Evolutionary conservation across 495 filamentous ascomycete species (phyloP).

Genomic region (Penicillium tannophilum): DNA sequence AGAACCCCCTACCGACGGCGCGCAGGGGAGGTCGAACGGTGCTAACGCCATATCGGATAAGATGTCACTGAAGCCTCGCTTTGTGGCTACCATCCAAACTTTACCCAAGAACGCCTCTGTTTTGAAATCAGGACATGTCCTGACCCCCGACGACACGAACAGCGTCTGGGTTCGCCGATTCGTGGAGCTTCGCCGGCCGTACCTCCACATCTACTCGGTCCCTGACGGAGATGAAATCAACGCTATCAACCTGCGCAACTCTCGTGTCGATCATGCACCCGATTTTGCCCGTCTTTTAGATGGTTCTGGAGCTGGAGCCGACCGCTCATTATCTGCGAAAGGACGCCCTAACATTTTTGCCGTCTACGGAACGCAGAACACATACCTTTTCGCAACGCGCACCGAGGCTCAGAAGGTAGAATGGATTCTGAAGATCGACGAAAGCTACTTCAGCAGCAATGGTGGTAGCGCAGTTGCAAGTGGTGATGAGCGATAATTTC

Average conservation of each 20-base stretch:
- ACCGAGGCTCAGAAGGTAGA: constrained; percentile 88
- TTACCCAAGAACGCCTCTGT: constrained; percentile 73
- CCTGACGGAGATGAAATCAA: constrained; percentile 87
- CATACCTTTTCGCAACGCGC: constrained; percentile 88
- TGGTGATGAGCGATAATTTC: constrained; percentile 20
- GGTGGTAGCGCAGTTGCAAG: constrained; percentile 32
- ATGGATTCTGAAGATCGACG: constrained; percentile 84
- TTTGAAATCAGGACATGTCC: constrained; percentile 81
- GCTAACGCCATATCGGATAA: constrained; percentile 30
- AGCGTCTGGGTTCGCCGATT: constrained; percentile 84
- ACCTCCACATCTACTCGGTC: constrained; percentile 83
- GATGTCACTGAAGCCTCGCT: constrained; percentile 51
- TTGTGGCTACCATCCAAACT: constrained; percentile 67
- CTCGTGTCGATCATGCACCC: constrained; percentile 83
- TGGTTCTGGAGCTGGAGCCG: constrained; percentile 38
- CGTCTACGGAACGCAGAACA: constrained; percentile 89
- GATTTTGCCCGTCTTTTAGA: constrained; percentile 78
- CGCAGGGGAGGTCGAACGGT: constrained; percentile 37
- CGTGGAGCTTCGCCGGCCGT: constrained; percentile 89
- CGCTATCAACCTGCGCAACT: constrained; percentile 81
- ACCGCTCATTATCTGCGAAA: constrained; percentile 44
- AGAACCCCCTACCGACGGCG: constrained; percentile 70
- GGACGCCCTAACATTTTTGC: constrained; percentile 79
- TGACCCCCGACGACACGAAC: constrained; percentile 73
- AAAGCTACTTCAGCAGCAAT: constrained; percentile 55